A percentile compares a stretch with the other conserved stretches of the same genome.
phyloP scores from a whole-genome alignment of 2,329 filamentous ascomycete species.

The Daldinia sp. region DNA sequence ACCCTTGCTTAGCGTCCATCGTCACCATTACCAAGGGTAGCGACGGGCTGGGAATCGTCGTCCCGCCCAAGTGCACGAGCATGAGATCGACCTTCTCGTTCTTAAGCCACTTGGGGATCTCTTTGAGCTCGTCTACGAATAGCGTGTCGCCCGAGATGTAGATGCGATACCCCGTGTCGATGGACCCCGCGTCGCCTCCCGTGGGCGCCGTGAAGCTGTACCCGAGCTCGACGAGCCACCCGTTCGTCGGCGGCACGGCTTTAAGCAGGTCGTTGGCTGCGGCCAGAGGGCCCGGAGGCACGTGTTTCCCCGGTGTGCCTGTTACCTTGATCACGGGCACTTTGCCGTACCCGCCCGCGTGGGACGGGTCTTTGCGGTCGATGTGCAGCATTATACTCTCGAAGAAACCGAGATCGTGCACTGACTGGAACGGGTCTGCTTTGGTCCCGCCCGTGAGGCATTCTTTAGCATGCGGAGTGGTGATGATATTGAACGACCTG shows the following conservation, averaged over 20 bases:
- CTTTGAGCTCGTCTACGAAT: conserved; percentile 70
- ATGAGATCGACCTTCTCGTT: conserved; percentile 71
- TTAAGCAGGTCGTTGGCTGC: conserved; percentile 56
- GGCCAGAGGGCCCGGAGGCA: conserved; percentile 57
- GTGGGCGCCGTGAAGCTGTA: conserved; percentile 50
- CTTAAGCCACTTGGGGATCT: conserved; percentile 68
- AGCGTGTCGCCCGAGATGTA: conserved; percentile 77
- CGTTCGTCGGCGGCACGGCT: conserved; percentile 72
- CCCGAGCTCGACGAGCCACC: conserved; percentile 75
- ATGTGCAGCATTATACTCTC: conserved; percentile 61
- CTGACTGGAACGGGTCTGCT: conserved; percentile 65
- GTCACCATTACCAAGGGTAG: conserved; percentile 74
- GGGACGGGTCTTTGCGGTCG: conserved; percentile 27
- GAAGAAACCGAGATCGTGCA: conserved; percentile 68
- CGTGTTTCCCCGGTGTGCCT: conserved; percentile 74
- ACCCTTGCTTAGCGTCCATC: conserved; percentile 73
- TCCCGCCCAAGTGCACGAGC: conserved; percentile 75
- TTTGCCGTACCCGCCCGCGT: conserved; percentile 52
- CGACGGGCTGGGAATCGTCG: conserved; percentile 70
- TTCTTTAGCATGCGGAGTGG: conserved; percentile 70
- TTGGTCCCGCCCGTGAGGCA: conserved; percentile 58
- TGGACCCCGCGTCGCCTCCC: conserved; percentile 43
- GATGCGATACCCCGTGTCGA: conserved; percentile 67
- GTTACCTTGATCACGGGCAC: conserved; percentile 66
- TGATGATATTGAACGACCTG: conserved; percentile 70